These are phyloP conservation scores for Cicer chorassanicum DNA, from an alignment of 306 rosid species.

Conservation along the genomic window DNA sequence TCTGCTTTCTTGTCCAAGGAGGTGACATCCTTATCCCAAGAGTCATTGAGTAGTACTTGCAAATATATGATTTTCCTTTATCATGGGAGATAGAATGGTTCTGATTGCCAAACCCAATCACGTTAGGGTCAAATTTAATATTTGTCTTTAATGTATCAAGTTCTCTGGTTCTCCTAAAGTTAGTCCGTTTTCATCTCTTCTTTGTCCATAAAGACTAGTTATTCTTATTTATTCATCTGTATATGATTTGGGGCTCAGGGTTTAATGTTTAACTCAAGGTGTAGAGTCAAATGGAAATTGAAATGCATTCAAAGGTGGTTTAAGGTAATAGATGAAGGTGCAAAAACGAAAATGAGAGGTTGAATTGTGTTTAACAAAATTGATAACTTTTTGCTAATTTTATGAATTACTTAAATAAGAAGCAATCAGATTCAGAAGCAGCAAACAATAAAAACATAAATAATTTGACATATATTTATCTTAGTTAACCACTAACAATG, in stretches of 20 bases:
- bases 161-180: slow-evolving; percentile 11
- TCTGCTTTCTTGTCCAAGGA: background rate
- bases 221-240: background rate
- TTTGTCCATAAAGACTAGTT: background rate
- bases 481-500: too few relatives aligned
- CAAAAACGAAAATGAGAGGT: too few relatives aligned
- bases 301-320: slow-evolving; percentile 4
- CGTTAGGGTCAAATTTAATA: slow-evolving; percentile 4
- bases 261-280: background rate
- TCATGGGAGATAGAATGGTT: background rate
- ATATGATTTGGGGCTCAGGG: slow-evolving; percentile 20
- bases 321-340: background rate
- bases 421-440: too few relatives aligned
- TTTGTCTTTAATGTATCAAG: slow-evolving; percentile 9
- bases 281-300: background rate
- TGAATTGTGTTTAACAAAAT: too few relatives aligned
- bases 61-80: background rate
- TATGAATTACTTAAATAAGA: too few relatives aligned
- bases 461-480: too few relatives aligned
- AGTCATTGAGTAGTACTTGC: background rate
- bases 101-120: background rate
- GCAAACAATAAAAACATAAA: too few relatives aligned
- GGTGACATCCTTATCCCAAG: background rate
- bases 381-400: too few relatives aligned
- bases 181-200: background rate